phyloP scores from a whole-genome alignment of 257 asterid genomes.

The Solanum piurae region DNA sequence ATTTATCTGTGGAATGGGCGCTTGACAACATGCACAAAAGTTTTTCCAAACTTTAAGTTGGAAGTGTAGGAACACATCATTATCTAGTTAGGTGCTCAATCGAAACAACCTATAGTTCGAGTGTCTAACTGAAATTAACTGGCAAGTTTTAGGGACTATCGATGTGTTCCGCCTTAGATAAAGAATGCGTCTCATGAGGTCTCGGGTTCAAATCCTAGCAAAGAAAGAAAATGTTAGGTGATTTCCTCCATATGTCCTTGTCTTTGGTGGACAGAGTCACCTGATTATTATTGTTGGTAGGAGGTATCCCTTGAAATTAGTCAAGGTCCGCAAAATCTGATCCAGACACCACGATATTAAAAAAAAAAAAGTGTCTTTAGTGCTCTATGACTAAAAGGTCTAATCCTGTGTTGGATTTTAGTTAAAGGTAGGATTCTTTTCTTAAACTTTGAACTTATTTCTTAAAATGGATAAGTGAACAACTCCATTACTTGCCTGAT shows the following conservation, averaged over 20 bases:
- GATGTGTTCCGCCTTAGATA: background rate
- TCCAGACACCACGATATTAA: background rate
- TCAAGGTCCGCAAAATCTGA: background rate
- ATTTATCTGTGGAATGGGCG: background rate
- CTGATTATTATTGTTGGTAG: background rate
- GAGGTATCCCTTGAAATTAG: background rate
- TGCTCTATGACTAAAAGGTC: background rate
- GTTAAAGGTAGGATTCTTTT: background rate
- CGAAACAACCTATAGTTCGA: background rate
- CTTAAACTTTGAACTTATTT: background rate
- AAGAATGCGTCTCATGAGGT: background rate
- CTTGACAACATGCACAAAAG: background rate
- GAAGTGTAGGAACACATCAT: background rate
- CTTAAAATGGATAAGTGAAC: background rate
- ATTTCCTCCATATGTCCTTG: background rate
- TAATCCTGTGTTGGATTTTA: background rate
- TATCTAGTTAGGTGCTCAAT: background rate
- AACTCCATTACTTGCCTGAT: background rate
- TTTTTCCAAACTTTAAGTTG: background rate
- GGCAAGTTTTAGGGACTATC: background rate
- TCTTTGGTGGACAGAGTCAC: background rate
- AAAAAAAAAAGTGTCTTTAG: background rate
- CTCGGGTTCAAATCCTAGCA: background rate
- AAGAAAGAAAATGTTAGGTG: background rate
- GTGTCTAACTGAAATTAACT: background rate